A percentile compares a stretch with the other conserved stretches of the same genome.
These are phyloP conservation scores for Acidiella bohemica DNA, from an alignment of 495 filamentous ascomycete genomes.

Conservation along the genomic window DNA sequence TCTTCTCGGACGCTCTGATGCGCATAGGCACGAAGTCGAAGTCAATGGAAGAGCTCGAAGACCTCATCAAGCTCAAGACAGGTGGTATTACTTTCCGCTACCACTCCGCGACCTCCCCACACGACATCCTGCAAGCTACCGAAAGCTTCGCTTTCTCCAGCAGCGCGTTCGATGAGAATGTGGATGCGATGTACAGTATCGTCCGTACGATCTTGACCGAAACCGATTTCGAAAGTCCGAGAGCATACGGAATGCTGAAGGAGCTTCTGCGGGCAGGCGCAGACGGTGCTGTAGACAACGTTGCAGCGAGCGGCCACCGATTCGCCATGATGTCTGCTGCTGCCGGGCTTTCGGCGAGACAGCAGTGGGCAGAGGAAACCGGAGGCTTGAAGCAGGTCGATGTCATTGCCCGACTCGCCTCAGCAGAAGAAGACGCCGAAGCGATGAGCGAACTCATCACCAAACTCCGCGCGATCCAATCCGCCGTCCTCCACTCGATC, in stretches of 20 bases:
- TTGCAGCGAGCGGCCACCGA: slow-evolving; percentile 74
- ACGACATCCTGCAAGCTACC: slow-evolving; percentile 48
- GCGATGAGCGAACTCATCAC: slow-evolving; percentile 59
- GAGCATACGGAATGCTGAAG: slow-evolving; percentile 65
- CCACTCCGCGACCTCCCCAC: slow-evolving; percentile 60
- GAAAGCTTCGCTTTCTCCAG: slow-evolving; percentile 78
- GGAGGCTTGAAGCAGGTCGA: slow-evolving; percentile 77
- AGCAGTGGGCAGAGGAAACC: slow-evolving; percentile 63
- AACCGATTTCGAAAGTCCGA: slow-evolving; percentile 74
- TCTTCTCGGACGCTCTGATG: slow-evolving; percentile 89
- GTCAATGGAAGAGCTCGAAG: slow-evolving; percentile 89
- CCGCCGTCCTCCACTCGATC: slow-evolving; percentile 51
- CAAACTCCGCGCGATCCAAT: slow-evolving; percentile 80
- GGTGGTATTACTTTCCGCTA: slow-evolving; percentile 78
- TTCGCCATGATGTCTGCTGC: slow-evolving; percentile 75
- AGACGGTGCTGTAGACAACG: slow-evolving; percentile 78
- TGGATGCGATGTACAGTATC: slow-evolving; percentile 80
- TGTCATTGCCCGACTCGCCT: slow-evolving; percentile 59
- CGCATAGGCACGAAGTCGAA: slow-evolving; percentile 74
- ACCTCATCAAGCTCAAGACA: slow-evolving; percentile 88
- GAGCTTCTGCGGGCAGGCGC: slow-evolving; percentile 74
- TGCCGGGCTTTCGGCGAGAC: slow-evolving; percentile 58
- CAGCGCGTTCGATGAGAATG: slow-evolving; percentile 75
- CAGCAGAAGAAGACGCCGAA: slow-evolving; percentile 33
- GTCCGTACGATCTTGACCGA: slow-evolving; percentile 66